Conservation (phyloP, 345 rosid genomes). For the Acer negundo region DNA sequence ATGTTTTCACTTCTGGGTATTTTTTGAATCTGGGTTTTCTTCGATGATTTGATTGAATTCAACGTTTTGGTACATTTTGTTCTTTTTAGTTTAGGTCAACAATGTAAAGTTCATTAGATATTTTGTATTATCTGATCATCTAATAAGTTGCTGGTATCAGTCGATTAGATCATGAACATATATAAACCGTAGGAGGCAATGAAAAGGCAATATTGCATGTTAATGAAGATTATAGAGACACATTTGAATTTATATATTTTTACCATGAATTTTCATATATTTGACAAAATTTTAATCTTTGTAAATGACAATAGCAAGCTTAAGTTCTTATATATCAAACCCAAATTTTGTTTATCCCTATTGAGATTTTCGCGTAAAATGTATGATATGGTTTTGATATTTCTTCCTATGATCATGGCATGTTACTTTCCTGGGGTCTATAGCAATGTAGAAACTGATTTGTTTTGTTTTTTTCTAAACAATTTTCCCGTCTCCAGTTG, state of each 20-base stretch:
- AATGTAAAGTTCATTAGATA: neutral
- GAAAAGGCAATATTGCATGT: neutral
- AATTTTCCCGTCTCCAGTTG: no score
- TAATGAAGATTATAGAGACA: neutral
- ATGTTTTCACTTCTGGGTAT: neutral
- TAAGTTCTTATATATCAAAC: conserved; percentile 12
- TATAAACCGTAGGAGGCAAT: neutral
- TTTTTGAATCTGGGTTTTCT: neutral
- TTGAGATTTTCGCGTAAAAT: neutral
- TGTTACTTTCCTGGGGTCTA: no score
- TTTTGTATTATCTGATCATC: neutral
- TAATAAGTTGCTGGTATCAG: neutral
- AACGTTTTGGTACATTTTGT: neutral
- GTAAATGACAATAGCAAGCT: neutral
- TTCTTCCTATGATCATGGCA: neutral
- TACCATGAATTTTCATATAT: neutral
- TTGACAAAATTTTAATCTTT: neutral
- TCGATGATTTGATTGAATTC: neutral
- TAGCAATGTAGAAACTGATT: no score
- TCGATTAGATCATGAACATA: neutral
- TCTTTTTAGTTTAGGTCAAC: neutral
- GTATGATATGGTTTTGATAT: neutral
- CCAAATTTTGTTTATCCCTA: neutral
- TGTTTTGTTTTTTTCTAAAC: no score
- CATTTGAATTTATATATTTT: no score